Evolutionary conservation across 108 stramenopile genomes (phyloP).

Genomic region (Skeletonema grethae): DNA sequence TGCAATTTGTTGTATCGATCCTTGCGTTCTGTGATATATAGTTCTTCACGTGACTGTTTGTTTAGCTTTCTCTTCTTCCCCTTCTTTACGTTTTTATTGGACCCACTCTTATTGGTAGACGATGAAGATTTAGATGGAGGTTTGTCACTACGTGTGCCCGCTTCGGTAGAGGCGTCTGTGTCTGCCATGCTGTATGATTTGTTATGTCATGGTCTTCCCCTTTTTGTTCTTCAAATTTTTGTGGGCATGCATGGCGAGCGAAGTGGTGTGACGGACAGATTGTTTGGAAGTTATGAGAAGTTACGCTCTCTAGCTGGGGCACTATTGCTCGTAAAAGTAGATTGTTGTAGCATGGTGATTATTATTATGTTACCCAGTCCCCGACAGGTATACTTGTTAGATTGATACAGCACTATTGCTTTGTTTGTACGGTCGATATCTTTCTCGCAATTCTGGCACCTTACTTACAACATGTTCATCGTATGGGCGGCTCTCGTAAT

Average conservation of each 20-base stretch:
- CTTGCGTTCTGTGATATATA: slow-evolving; percentile 24
- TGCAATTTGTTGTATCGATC: slow-evolving; percentile 63
- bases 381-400: neutral
- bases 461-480: slow-evolving; percentile 94
- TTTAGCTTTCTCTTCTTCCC: slow-evolving; percentile 5
- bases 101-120: neutral
- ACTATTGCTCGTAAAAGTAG: too few species aligned
- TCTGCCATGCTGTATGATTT: neutral
- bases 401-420: slow-evolving; percentile 32
- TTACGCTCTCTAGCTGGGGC: too few species aligned
- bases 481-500: slow-evolving; percentile 87
- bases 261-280: too few species aligned
- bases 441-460: slow-evolving; percentile 84
- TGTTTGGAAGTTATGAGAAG: too few species aligned
- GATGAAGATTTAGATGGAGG: neutral
- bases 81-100: neutral
- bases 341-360: too few species aligned
- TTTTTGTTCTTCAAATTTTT: too few species aligned
- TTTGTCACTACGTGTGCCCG: neutral
- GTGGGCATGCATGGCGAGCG: too few species aligned
- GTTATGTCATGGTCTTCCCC: too few species aligned
- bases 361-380: neutral
- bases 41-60: slow-evolving; percentile 30
- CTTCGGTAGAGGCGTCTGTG: neutral
- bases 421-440: slow-evolving; percentile 55